Evolutionary conservation across 257 asterid species (phyloP), one percentile per base, ranked within the genome.

Genomic region (Ilex aquifolium): DNA sequence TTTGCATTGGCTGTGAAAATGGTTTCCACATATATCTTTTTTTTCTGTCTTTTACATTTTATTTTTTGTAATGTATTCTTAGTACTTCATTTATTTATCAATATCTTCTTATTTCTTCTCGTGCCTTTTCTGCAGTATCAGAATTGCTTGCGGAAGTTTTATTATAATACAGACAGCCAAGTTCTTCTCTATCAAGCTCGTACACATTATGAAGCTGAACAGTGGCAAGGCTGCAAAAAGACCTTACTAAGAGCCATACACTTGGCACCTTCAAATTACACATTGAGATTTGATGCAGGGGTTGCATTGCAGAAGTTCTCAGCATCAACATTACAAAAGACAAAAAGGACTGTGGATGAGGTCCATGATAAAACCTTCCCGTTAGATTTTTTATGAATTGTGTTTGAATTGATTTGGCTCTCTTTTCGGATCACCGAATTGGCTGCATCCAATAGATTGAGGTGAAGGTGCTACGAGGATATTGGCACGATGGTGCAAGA

Each of bases 191-290:
- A 87, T 84, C 79, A 90, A 64, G 97, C 99, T 63, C 92, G 99
- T 44, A 90, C 97, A 16, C 96, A 93, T 83, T 93, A 93, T 73
- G 99, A 93, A 79, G 97, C 99, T 70, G 99, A 93, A 61, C 99
- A 93, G 76, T 93, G 99, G 99, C 95, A 83, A 77, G 99, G 90
- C 69, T 93, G 99, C 74, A 93, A 84, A 72, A 93, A 85, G 84
- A 83, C 99, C 51, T 70, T 93, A 59, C 83, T 93, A 56, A 81
- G 95, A 79, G 99, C 99, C 64, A 93, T 90, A 73, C 99, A 93
- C 85, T 72, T 93, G 83, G 91, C 92, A 72, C 99, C 99, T 63
- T 84, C 99, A 70, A 90, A 90, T 77, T 85, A 93, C 74, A 87
- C 97, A 17, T 75, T 90, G 64, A 84, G 92, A 76, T 93, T 93